Evolutionary conservation across 352 stramenopile species (phyloP).

Genomic region (Aphanomyces invadans): DNA sequence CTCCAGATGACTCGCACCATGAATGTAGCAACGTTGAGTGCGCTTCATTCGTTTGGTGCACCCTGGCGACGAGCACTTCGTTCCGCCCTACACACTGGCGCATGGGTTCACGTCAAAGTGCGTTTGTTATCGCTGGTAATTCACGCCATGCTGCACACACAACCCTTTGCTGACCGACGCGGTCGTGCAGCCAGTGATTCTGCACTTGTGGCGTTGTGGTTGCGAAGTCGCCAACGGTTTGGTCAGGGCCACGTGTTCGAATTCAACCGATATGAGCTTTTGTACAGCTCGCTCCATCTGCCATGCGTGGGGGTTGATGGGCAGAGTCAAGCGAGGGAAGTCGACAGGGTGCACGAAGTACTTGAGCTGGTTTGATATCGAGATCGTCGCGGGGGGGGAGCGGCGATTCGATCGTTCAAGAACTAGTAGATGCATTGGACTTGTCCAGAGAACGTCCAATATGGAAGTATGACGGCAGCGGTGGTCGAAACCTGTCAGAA

Average conservation of each 20-base stretch:
- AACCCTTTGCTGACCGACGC: slow-evolving; percentile 19
- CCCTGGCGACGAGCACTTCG: slow-evolving; percentile 3
- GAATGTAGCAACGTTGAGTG: not conserved
- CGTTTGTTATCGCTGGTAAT: not conserved
- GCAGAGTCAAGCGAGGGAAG: too few relatives aligned
- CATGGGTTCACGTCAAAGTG: not conserved
- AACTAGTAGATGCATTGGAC: too few relatives aligned
- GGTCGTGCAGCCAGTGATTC: not conserved
- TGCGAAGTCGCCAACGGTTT: not conserved
- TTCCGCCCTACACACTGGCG: slow-evolving; percentile 24
- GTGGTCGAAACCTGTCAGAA: too few relatives aligned
- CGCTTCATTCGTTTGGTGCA: slow-evolving; percentile 21
- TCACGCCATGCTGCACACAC: slow-evolving; percentile 19
- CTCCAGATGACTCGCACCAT: not conserved
- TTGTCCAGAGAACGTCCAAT: too few relatives aligned
- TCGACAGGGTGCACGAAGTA: too few relatives aligned
- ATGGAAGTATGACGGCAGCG: too few relatives aligned
- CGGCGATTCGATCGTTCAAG: too few relatives aligned
- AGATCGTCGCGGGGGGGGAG: too few relatives aligned
- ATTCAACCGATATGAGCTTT: slow-evolving; percentile 14
- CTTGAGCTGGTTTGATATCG: too few relatives aligned
- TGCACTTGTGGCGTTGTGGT: slow-evolving; percentile 7
- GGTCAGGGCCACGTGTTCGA: not conserved
- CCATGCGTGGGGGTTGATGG: too few relatives aligned
- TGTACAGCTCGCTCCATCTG: slow-evolving; percentile 9